phyloP scores from a whole-genome alignment of 352 stramenopile species.

The Phytophthora aleatoria region DNA sequence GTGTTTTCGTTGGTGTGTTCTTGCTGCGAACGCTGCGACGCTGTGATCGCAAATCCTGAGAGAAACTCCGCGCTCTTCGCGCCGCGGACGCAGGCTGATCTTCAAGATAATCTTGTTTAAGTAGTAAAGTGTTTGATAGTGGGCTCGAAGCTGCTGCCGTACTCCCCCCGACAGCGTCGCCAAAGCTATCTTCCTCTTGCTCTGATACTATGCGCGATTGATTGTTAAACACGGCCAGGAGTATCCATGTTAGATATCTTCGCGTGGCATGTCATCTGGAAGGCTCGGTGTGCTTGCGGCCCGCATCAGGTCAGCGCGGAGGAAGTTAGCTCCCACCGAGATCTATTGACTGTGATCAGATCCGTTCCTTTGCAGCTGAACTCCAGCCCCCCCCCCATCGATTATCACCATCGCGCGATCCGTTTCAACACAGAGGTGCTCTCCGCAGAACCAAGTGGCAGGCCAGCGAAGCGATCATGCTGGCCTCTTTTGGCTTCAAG shows the following conservation, averaged over 20 bases:
- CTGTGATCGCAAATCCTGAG: constrained; percentile 27
- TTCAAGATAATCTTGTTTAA: not conserved
- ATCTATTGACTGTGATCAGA: constrained; percentile 26
- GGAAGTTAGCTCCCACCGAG: not conserved
- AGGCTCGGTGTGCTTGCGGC: not conserved
- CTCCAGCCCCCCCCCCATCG: not conserved
- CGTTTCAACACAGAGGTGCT: constrained; percentile 8
- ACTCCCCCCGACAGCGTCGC: not conserved
- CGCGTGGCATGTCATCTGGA: not conserved
- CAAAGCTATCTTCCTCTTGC: not conserved
- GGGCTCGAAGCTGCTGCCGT: too few relatives aligned
- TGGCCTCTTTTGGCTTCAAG: constrained; percentile 26
- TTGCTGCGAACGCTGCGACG: not conserved
- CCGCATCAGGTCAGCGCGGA: not conserved
- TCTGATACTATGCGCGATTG: not conserved
- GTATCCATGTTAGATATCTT: not conserved
- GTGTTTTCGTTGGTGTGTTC: not conserved
- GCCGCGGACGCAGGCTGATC: constrained; percentile 1
- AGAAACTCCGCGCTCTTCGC: constrained; percentile 1
- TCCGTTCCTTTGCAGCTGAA: constrained; percentile 26
- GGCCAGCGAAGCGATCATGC: constrained; percentile 9
- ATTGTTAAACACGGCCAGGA: constrained; percentile 1
- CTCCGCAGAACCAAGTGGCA: constrained; percentile 17
- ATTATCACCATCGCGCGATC: constrained; percentile 16
- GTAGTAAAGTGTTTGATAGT: too few relatives aligned